Evolutionary conservation across 1,284 basidiomycete genomes (phyloP).

Genomic region (Melampsora abietis-canadensis): DNA sequence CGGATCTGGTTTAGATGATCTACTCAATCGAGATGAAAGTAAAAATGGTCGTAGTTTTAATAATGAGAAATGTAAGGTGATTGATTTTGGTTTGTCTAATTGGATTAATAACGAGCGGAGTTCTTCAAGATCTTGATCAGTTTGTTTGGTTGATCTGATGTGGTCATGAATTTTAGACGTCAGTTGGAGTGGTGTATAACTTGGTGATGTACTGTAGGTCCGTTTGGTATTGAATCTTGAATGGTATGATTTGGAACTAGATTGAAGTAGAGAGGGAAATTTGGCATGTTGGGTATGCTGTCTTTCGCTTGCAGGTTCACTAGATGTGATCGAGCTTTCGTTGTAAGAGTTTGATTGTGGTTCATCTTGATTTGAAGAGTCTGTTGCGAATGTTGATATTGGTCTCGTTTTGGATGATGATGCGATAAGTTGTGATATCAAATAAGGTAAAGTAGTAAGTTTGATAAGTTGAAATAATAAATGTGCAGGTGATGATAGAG

Average conservation of each 20-base stretch:
- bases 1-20: not conserved
- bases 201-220: too few relatives aligned
- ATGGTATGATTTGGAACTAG: not conserved
- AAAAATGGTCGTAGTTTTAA: not conserved
- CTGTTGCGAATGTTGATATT: too few relatives aligned
- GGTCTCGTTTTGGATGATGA: too few relatives aligned
- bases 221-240: not conserved
- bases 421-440: constrained; percentile 27
- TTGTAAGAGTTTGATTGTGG: not conserved
- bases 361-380: not conserved
- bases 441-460: constrained; percentile 36
- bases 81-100: constrained; percentile 9
- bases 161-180: not conserved
- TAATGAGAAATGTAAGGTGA: not conserved
- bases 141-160: not conserved
- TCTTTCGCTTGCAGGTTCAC: not conserved
- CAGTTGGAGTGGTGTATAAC: too few relatives aligned
- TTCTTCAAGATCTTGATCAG: not conserved
- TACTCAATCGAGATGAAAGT: not conserved
- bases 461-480: constrained; percentile 38
- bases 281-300: not conserved
- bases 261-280: not conserved
- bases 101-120: not conserved
- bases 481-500: constrained; percentile 28
- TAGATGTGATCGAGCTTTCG: not conserved